Percentiles rank a stretch among this genome's conserved stretches.
These are phyloP conservation scores for Cytospora piceae DNA, from an alignment of 2,329 filamentous ascomycete species.

Conservation along the genomic window DNA sequence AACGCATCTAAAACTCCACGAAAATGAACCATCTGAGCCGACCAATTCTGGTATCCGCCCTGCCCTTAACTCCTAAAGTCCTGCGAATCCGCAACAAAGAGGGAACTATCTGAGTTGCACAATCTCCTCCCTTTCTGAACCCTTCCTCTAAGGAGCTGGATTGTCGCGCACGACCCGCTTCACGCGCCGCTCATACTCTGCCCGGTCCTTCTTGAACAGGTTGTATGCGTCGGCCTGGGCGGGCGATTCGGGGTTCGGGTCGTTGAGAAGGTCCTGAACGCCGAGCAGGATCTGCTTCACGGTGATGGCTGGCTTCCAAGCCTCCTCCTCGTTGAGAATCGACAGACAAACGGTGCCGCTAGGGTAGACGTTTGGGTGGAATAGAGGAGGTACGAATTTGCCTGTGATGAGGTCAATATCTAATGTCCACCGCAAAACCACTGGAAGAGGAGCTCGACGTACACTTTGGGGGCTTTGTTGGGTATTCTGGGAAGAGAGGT, in stretches of 20 bases:
- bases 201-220: constrained; percentile 86
- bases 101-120: neutral
- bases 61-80: constrained; percentile 27
- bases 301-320: constrained; percentile 97
- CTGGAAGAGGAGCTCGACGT: constrained; percentile 45
- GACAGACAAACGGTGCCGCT: constrained; percentile 97
- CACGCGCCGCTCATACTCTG: constrained; percentile 87
- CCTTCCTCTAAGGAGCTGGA: constrained; percentile 64
- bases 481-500: constrained; percentile 71
- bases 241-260: constrained; percentile 95
- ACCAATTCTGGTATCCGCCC: constrained; percentile 23
- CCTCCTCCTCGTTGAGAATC: constrained; percentile 97
- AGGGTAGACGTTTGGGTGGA: constrained; percentile 98
- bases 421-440: neutral
- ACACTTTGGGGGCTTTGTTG: constrained; percentile 99
- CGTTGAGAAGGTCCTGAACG: constrained; percentile 93
- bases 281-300: constrained; percentile 97
- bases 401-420: constrained; percentile 54
- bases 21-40: constrained; percentile 24
- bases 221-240: constrained; percentile 98
- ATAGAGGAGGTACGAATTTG: constrained; percentile 94
- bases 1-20: constrained; percentile 27
- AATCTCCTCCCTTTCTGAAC: neutral
- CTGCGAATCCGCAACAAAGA: constrained; percentile 21
- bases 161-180: constrained; percentile 88